Evolutionary conservation across 805 yeast genomes (phyloP).

Genomic region (Ogataea populi-albae): DNA sequence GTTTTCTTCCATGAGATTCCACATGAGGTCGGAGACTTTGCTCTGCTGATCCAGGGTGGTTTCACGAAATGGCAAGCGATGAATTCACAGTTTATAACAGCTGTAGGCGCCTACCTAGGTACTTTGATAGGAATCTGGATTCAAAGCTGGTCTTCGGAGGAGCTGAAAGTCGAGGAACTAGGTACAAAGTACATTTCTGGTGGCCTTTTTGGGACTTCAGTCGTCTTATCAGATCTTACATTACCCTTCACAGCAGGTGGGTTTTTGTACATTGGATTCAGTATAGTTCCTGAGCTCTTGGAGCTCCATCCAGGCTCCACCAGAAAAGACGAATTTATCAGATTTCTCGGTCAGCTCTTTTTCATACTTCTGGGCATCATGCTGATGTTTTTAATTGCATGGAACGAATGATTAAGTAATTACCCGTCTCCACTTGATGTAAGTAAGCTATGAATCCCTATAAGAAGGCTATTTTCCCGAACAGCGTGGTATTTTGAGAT

Average conservation of each 20-base stretch:
- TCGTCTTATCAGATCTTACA: constrained; percentile 48
- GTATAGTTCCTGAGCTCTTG: constrained; percentile 71
- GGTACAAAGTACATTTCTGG: constrained; percentile 6
- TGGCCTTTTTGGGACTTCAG: constrained; percentile 45
- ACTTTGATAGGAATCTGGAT: constrained; percentile 61
- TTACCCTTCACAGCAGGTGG: constrained; percentile 79
- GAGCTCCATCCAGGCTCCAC: constrained; percentile 38
- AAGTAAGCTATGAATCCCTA: background rate
- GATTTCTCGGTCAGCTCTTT: constrained; percentile 44
- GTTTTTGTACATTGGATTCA: constrained; percentile 68
- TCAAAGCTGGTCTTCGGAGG: constrained; percentile 33
- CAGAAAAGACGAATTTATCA: constrained; percentile 37
- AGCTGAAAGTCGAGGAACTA: constrained; percentile 2
- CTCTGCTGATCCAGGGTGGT: constrained; percentile 66
- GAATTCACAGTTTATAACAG: constrained; percentile 64
- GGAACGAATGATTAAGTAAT: constrained; percentile 45
- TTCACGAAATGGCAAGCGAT: constrained; percentile 63
- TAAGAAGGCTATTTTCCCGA: too few relatives aligned
- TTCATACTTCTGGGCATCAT: constrained; percentile 54
- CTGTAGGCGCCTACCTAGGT: constrained; percentile 63
- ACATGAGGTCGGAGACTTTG: constrained; percentile 80
- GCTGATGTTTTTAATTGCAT: constrained; percentile 52
- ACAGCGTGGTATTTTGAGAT: too few relatives aligned
- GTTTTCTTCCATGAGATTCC: constrained; percentile 78
- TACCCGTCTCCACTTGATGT: too few relatives aligned